Percentiles rank a stretch among this genome's conserved stretches.
These are phyloP conservation scores for Lentinula novae-zelandiae DNA, from an alignment of 1,284 basidiomycete species.

Conservation along the genomic window DNA sequence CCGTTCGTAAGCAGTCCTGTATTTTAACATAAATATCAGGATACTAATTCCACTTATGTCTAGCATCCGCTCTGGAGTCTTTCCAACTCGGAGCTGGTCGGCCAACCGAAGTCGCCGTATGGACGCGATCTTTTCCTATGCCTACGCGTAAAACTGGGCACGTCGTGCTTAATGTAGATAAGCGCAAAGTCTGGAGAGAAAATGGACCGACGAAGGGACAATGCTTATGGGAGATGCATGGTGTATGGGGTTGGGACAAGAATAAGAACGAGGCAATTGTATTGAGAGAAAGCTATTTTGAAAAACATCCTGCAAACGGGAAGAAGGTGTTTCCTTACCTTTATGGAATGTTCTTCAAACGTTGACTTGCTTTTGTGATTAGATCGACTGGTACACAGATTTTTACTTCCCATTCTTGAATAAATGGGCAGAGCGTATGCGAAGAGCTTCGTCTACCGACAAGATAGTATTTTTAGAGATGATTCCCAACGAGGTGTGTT, in stretches of 20 bases:
- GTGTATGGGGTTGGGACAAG: constrained; percentile 90
- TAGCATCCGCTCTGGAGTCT: constrained; percentile 80
- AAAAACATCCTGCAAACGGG: constrained; percentile 58
- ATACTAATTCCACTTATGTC: not conserved
- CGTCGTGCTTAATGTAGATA: constrained; percentile 53
- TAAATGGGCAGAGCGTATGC: constrained; percentile 72
- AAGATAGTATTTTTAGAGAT: constrained; percentile 79
- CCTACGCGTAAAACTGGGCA: constrained; percentile 67
- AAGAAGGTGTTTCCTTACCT: constrained; percentile 40
- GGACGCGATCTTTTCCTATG: constrained; percentile 81
- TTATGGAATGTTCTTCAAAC: not conserved
- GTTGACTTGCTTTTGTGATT: not conserved
- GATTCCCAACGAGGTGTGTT: constrained; percentile 84
- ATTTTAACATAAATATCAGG: not conserved
- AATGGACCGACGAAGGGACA: constrained; percentile 68
- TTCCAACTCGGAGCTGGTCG: constrained; percentile 83
- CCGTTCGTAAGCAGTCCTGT: constrained; percentile 59
- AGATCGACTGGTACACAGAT: constrained; percentile 83
- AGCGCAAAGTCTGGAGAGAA: constrained; percentile 62
- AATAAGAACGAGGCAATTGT: constrained; percentile 69
- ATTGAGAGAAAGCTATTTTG: constrained; percentile 86
- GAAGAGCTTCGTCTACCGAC: constrained; percentile 41
- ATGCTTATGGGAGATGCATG: constrained; percentile 90
- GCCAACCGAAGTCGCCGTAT: constrained; percentile 68
- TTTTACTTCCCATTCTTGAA: constrained; percentile 83